Evolutionary conservation across 2,329 filamentous ascomycete species (phyloP), one percentile per base, ranked within the genome.

Genomic region (Nakataea oryzae): DNA sequence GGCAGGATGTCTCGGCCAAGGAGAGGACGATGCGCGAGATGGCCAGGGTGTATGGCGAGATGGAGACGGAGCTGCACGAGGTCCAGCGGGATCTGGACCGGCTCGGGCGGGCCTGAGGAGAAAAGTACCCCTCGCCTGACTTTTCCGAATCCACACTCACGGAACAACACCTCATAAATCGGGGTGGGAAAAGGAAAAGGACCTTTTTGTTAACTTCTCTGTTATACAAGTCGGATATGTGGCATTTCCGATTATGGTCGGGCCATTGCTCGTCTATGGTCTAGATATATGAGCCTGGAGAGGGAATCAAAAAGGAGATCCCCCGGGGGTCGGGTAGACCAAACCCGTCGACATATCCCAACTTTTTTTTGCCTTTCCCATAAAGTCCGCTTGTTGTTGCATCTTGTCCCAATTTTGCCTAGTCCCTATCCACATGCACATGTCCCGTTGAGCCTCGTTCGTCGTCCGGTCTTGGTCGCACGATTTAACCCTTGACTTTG

Each of bases 401-500:
- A 50, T 9, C 9, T 50, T 50, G 41, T 50, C 21, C 41, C 41
- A 50, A n/a, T 50, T 29, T 57, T 57, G 26, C 56, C n/a, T n/a
- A 57, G 12, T 4, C 30, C 12, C 29, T 59, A 57, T 32, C 54
- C 55, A 61, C 34, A 61, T 57, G 62, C 8, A n/a, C 8, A n/a
- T n/a, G 21, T 6, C 34, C 14, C 14, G 34, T 21, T 17, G 34
- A 41, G 34, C 14, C 34, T 41, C 34, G 34, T 41, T 17, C 34
- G 21, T 60, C 61, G 29, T 50, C 26, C n/a, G 12, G 11, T 59
- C 30, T 50, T 54, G 13, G 24, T 56, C 24, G 57, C 26, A 11
- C 14, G 3, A 50, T 27, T 64, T 81, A 86, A 72, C 88, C 87
- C 76, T 88, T 92, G 73, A 95, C 84, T 78, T 91, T 90, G 82